Evolutionary conservation across 2,329 filamentous ascomycete species (phyloP).

Genomic region (Aspergillus versicolor): DNA sequence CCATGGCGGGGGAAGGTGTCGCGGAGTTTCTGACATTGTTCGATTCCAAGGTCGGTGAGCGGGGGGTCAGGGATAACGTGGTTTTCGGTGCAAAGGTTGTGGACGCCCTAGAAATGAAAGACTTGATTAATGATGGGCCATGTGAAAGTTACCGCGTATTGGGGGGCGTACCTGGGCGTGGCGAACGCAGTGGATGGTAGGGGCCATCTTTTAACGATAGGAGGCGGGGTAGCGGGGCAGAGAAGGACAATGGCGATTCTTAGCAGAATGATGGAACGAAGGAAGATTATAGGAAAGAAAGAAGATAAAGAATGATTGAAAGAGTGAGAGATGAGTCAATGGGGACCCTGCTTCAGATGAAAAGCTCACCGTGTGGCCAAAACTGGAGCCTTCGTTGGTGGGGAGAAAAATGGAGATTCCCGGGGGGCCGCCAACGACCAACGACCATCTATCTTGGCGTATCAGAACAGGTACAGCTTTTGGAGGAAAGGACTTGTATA

Average conservation of each 20-base stretch:
- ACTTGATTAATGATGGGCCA: background rate
- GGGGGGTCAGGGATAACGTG: slow-evolving; percentile 73
- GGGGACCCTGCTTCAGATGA: background rate
- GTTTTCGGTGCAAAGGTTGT: slow-evolving; percentile 73
- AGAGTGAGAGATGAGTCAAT: slow-evolving; percentile 13
- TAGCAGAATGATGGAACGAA: background rate
- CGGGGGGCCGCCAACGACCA: background rate
- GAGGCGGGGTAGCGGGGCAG: slow-evolving; percentile 25
- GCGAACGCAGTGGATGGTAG: slow-evolving; percentile 46
- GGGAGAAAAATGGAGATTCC: slow-evolving; percentile 5
- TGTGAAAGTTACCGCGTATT: background rate
- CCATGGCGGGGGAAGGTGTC: slow-evolving; percentile 64
- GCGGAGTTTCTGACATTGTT: slow-evolving; percentile 69
- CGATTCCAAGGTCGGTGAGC: slow-evolving; percentile 71
- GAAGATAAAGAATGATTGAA: background rate
- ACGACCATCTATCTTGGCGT: background rate
- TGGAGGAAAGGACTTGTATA: background rate
- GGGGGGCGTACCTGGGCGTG: slow-evolving; percentile 43
- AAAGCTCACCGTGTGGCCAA: slow-evolving; percentile 12
- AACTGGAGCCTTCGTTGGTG: slow-evolving; percentile 16
- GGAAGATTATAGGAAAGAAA: slow-evolving; percentile 8
- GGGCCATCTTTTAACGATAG: slow-evolving; percentile 34
- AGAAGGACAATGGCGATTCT: slow-evolving; percentile 7
- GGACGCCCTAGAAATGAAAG: slow-evolving; percentile 60
- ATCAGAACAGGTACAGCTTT: background rate